Percentiles rank a stretch among this genome's conserved stretches.
Evolutionary conservation across 257 asterid genomes (phyloP).

Genomic region (Nicotiana sylvestris): DNA sequence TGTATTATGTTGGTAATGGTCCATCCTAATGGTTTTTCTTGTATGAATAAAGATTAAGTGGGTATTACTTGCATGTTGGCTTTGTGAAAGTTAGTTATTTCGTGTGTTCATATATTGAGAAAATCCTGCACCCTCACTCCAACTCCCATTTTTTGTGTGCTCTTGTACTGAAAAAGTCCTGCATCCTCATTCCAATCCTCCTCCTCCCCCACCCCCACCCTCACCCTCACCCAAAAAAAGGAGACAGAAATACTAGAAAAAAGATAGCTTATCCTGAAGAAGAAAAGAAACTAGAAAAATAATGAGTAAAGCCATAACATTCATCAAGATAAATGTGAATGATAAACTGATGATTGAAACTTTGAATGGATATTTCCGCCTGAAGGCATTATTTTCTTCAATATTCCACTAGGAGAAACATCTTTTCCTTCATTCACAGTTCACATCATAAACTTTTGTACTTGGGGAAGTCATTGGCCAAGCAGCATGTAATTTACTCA

Average conservation of each 20-base stretch:
- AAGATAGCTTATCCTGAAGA: background rate
- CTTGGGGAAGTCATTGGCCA: background rate
- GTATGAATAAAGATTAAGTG: background rate
- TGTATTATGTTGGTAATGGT: conserved; percentile 6
- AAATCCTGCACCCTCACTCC: background rate
- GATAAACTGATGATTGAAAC: background rate
- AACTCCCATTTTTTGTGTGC: background rate
- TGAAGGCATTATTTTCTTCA: background rate
- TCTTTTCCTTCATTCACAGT: background rate
- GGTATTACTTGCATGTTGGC: background rate
- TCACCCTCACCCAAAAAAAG: background rate
- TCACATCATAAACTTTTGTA: background rate
- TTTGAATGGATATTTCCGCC: background rate
- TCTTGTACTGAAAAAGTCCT: background rate
- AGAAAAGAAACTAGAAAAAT: background rate
- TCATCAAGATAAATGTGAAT: background rate
- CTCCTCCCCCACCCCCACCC: background rate
- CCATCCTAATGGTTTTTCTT: background rate
- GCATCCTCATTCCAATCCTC: background rate
- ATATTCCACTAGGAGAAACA: background rate
- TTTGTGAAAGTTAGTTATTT: background rate
- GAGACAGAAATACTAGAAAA: background rate
- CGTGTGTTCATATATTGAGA: background rate
- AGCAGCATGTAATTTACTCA: too few relatives aligned
- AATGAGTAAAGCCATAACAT: background rate